Evolutionary conservation across 257 asterid species (phyloP), one percentile per base, ranked within the genome.

Genomic region (Misopates orontium): DNA sequence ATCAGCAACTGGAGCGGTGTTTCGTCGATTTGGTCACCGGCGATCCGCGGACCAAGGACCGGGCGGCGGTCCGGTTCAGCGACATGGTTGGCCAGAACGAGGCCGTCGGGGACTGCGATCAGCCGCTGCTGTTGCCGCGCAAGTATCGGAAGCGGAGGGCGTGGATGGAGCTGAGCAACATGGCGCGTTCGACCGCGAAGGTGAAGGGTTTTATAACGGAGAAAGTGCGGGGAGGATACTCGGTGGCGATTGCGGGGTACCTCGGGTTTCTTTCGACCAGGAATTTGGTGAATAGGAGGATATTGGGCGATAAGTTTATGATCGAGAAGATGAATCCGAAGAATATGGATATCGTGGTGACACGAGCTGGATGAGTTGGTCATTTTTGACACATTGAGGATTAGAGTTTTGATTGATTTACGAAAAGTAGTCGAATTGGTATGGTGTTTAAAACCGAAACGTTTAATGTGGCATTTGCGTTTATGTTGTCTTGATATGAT

Each of bases 1-100:
- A 47, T 49, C 19, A 58, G 18, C 3, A 67, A 6, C 17, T 83
- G 73, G 84, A 83, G 75, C 85, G 88, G 4, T 78, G 74, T 67
- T 83, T 83, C 78, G 84, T 80, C 25, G 86, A 80, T 68, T 19
- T 80, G 69, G 81, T 83, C 2, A 78, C 86, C 31, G 89, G 86
- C 0, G 81, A 80, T 56, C 4, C 75, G 1, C 49, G 66, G 24
- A 51, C 70, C 25, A 78, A 65, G 78, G 77, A 55, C 7, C 71
- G 66, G 60, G 86, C 84, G 12, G 76, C 81, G 16, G 73, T 66
- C 17, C 64, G 83, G 51, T 77, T 81, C 72, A 77, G 67, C 1
- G 80, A 82, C 42, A 47, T 73, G 72, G 48, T 75, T 36, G 83
- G 86, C 21, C 61, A 76, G 1, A 71, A 64, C 22, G 83, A 75